phyloP scores from a whole-genome alignment of 768 basidiomycete genomes.

The Pisolithus microcarpus region DNA sequence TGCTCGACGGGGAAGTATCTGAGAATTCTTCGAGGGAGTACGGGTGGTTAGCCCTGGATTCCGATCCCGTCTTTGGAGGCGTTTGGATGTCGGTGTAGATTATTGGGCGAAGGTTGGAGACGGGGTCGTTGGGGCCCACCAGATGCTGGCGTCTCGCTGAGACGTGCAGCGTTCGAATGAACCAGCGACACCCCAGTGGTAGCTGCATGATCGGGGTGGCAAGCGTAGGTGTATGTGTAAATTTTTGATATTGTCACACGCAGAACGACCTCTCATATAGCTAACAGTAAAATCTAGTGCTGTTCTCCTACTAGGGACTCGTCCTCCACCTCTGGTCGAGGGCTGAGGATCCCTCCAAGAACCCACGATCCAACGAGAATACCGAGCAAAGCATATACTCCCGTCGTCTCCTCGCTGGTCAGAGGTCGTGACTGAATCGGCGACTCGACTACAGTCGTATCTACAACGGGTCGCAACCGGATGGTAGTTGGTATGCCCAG shows the following conservation, averaged over 20 bases:
- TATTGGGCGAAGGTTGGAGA: conserved; percentile 74
- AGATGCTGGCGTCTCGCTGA: conserved; percentile 29
- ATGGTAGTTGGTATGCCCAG: conserved; percentile 30
- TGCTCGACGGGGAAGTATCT: conserved; percentile 22
- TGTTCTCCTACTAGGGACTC: conserved; percentile 3
- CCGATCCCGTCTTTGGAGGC: conserved; percentile 20
- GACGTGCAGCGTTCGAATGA: conserved; percentile 15
- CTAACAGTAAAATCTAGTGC: conserved; percentile 11
- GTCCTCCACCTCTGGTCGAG: conserved; percentile 3
- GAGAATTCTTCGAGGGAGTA: conserved; percentile 74
- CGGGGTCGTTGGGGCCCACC: conserved; percentile 68
- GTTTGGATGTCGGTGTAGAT: conserved; percentile 58
- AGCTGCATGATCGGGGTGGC: not conserved
- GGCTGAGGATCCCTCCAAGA: not conserved
- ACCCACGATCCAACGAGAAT: no score
- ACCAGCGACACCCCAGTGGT: not conserved
- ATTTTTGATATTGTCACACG: no score
- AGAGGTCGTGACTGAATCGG: no score
- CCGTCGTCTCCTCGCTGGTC: no score
- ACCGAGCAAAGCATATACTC: no score
- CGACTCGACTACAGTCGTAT: no score
- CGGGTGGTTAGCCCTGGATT: conserved; percentile 43
- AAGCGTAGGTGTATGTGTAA: not conserved
- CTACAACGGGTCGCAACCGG: not conserved
- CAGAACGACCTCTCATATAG: not conserved